phyloP scores from a whole-genome alignment of 176 grass and related monocot species.

The Themeda triandra region DNA sequence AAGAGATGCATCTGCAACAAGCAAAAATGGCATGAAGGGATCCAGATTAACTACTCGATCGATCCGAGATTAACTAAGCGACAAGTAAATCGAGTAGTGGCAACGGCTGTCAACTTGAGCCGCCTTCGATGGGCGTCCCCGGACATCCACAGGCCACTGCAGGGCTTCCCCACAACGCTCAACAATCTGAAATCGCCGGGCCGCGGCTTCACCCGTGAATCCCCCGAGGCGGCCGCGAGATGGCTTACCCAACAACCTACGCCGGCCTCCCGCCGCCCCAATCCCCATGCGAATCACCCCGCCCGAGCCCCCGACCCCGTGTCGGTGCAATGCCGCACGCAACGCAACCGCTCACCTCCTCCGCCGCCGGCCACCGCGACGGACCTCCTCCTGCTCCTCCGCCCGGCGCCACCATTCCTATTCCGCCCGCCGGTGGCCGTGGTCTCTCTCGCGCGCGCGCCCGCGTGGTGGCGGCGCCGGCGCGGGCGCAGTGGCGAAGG shows the following conservation, averaged over 20 bases:
- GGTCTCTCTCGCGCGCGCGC: background rate
- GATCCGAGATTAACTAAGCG: background rate
- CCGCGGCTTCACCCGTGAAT: background rate
- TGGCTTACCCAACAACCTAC: background rate
- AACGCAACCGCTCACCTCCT: conserved; percentile 39
- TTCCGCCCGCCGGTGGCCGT: background rate
- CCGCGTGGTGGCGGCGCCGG: background rate
- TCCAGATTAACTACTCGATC: background rate
- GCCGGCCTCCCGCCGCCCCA: background rate
- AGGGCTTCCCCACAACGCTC: too few relatives aligned
- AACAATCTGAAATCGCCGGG: background rate
- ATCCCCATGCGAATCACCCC: background rate
- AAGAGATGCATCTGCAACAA: background rate
- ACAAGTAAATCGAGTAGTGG: background rate
- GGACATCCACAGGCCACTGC: background rate
- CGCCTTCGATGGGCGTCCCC: background rate
- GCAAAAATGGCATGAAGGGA: background rate
- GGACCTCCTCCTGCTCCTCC: background rate
- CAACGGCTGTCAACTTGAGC: background rate
- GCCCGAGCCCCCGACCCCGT: background rate
- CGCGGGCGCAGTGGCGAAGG: background rate
- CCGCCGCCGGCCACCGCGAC: conserved; percentile 43
- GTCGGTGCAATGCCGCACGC: background rate
- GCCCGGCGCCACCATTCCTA: conserved; percentile 36
- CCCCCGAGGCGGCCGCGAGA: background rate